Evolutionary conservation across 78 protist species (phyloP), one percentile per base, ranked within the genome.

Genomic region (Protostelium mycophagum): DNA sequence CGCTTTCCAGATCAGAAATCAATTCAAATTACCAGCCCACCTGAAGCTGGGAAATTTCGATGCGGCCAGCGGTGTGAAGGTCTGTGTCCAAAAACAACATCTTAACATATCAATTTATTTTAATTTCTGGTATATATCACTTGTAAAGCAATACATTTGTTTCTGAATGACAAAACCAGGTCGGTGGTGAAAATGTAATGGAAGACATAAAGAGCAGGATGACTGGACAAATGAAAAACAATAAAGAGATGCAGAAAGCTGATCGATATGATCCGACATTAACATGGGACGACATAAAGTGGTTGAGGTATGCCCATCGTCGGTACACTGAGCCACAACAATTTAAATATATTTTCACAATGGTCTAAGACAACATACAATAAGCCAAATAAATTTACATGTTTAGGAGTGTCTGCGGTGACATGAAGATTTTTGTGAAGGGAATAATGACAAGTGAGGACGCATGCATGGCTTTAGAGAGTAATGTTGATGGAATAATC

Each of bases 391-490:
- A 5, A 25, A 23, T 85, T 16, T 35, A 85, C 5, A 25, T 16
- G 5, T 85, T 16, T 16, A 85, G 86, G 37, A 25, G n/a, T 87
- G 39, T 34, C 34, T 31, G 88, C 37, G 34, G 73, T 23, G 93
- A 38, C 28, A n/a, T 96, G 63, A 94, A 92, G 37, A 51, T 95
- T 36, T 73, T 94, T n/a, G 90, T 90, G 1, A 95, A 96, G 35
- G 98, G 97, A 38, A 51, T 96, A 0, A 88, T 93, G 91, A 88
- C 95, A n/a, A 91, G 91, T 16, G 86, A 94, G 28, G 96, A 95
- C 37, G 98, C 98, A 1, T 36, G 34, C 37, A 31, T 88, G 1
- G 97, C 98, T 28, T 88, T 89, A 0, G n/a, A 93, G 31, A 35
- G 38, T 51, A 95, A 95, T 34, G 91, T 37, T 31, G 95, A 89